Evolutionary conservation across 306 rosid genomes (phyloP).

Genomic region (Morella rubra): DNA sequence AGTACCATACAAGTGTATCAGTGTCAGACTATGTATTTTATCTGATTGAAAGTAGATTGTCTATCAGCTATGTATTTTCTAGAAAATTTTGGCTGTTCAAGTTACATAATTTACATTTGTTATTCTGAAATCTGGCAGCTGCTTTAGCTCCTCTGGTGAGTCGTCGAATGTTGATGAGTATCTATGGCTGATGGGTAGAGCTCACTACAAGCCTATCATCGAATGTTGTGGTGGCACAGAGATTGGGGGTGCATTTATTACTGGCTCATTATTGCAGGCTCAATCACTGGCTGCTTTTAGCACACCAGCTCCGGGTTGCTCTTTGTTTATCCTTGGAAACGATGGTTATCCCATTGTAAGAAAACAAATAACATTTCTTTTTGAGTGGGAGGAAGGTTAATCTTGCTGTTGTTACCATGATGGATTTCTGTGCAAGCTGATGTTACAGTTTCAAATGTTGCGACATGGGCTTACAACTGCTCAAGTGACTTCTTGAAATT

Average conservation of each 20-base stretch:
- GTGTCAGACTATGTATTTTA: no score
- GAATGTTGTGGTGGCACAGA: constrained; percentile 99
- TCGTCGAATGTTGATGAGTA: no score
- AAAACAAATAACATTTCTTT: constrained; percentile 16
- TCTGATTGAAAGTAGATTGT: no score
- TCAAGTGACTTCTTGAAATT: not conserved
- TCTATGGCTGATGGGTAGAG: no score
- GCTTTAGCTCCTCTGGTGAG: no score
- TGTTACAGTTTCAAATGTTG: not conserved
- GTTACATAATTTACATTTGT: no score
- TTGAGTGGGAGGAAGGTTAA: not conserved
- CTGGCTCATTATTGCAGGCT: constrained; percentile 85
- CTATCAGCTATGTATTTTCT: no score
- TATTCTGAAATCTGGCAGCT: no score
- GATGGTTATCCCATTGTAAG: constrained; percentile 79
- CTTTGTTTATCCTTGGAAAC: constrained; percentile 71
- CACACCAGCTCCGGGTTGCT: constrained; percentile 89
- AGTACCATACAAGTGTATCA: no score
- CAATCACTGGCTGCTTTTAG: constrained; percentile 95
- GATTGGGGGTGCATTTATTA: constrained; percentile 85
- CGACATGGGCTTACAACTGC: not conserved
- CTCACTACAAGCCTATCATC: no score
- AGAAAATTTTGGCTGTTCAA: no score
- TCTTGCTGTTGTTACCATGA: constrained; percentile 5
- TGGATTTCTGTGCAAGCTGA: not conserved